phyloP scores from a whole-genome alignment of 192 early-diverging fungal species.

The Mortierella antarctica region DNA sequence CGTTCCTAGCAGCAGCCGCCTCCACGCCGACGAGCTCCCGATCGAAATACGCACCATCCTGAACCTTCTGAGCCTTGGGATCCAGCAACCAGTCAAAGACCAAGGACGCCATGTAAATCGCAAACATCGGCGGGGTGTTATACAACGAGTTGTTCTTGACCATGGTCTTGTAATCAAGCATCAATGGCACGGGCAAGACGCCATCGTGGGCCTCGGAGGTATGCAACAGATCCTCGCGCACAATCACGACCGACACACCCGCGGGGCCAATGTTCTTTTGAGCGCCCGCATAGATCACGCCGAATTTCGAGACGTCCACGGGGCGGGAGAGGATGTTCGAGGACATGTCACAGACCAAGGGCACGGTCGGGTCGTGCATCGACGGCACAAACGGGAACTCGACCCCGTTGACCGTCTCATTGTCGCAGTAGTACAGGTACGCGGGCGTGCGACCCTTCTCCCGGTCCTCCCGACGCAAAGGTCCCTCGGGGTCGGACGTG shows the following conservation, averaged over 20 bases:
- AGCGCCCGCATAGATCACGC: conserved; percentile 92
- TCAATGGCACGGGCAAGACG: conserved; percentile 66
- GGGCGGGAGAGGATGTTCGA: conserved; percentile 85
- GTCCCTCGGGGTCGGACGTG: conserved; percentile 21
- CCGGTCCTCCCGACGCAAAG: conserved; percentile 18
- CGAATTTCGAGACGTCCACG: conserved; percentile 85
- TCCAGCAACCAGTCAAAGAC: conserved; percentile 87
- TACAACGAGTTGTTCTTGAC: conserved; percentile 87
- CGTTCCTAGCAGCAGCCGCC: conserved; percentile 73
- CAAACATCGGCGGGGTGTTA: conserved; percentile 97
- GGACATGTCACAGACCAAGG: conserved; percentile 92
- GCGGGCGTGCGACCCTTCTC: conserved; percentile 77
- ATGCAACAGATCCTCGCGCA: conserved; percentile 89
- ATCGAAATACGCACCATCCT: conserved; percentile 51
- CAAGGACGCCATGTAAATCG: conserved; percentile 92
- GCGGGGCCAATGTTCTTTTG: conserved; percentile 97
- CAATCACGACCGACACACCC: conserved; percentile 92
- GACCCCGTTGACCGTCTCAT: conserved; percentile 98
- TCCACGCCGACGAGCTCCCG: conserved; percentile 71
- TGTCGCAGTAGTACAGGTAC: conserved; percentile 97
- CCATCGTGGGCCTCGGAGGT: conserved; percentile 51
- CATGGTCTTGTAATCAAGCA: conserved; percentile 90
- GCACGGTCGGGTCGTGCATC: conserved; percentile 66
- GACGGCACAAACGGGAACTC: conserved; percentile 75
- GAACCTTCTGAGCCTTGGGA: conserved; percentile 21